Conservation (phyloP, 345 rosid species). For the Excoecaria cochinchinensis region DNA sequence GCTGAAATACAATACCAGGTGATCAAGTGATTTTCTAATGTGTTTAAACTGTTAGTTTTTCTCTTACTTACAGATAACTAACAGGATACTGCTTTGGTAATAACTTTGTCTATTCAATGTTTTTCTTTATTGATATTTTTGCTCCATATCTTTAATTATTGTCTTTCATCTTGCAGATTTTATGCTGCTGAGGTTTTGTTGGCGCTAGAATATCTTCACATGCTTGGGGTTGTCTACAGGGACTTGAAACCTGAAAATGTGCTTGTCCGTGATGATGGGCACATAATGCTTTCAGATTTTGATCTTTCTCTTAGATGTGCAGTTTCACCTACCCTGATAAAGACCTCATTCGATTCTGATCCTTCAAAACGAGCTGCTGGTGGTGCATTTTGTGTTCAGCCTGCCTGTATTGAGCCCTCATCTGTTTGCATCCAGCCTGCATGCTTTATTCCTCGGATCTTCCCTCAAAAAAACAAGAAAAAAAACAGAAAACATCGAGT, state of each 20-base stretch:
- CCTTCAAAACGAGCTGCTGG: constrained; percentile 65
- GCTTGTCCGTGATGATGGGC: constrained; percentile 97
- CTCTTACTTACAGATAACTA: background rate
- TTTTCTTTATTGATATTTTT: background rate
- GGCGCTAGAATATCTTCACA: constrained; percentile 97
- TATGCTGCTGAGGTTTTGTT: constrained; percentile 93
- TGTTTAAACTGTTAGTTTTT: constrained; percentile 6
- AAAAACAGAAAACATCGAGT: constrained; percentile 52
- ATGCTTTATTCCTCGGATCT: constrained; percentile 80
- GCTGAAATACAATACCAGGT: background rate
- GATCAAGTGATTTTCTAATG: background rate
- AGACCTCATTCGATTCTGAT: constrained; percentile 55
- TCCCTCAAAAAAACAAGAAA: constrained; percentile 80
- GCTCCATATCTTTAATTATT: background rate
- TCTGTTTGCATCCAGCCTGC: constrained; percentile 84
- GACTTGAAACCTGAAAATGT: constrained; percentile 98
- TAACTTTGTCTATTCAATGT: background rate
- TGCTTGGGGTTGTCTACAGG: constrained; percentile 98
- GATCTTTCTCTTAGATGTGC: constrained; percentile 91
- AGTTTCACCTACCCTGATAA: constrained; percentile 87
- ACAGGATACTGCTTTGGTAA: constrained; percentile 3
- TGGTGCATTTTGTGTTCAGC: constrained; percentile 81
- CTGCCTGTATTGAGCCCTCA: constrained; percentile 85
- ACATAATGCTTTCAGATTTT: constrained; percentile 97
- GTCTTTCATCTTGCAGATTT: constrained; percentile 52